phyloP scores from a whole-genome alignment of 164 flowering plant genomes.

The Buxus sempervirens region DNA sequence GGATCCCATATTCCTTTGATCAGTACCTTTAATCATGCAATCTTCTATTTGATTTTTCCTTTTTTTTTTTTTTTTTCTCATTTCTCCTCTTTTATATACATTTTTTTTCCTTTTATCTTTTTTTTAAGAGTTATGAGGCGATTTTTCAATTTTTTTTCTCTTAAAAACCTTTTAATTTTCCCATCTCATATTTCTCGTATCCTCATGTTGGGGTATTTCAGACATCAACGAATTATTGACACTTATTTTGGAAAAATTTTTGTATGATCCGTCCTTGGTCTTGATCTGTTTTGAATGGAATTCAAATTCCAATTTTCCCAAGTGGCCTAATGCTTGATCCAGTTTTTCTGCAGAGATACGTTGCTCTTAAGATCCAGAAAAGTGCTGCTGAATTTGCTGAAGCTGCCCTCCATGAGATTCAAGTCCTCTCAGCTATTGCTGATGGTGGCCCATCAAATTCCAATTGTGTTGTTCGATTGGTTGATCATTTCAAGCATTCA shows the following conservation, averaged over 20 bases:
- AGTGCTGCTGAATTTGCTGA: slow-evolving; percentile 86
- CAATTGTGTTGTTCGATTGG: slow-evolving; percentile 54
- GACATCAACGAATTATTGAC: no score
- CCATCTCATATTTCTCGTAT: no score
- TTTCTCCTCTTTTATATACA: background rate
- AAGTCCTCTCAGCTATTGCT: slow-evolving; percentile 67
- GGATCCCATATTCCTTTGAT: background rate
- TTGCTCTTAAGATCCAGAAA: slow-evolving; percentile 90
- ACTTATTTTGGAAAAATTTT: no score
- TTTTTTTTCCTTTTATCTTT: background rate
- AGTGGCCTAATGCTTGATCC: background rate
- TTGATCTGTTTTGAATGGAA: no score
- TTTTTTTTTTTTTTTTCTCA: background rate
- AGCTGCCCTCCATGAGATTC: slow-evolving; percentile 90
- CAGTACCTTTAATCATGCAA: no score
- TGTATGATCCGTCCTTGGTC: no score
- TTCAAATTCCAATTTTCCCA: background rate
- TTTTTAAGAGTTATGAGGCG: no score
- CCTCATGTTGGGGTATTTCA: no score
- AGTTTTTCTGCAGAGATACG: slow-evolving; percentile 51
- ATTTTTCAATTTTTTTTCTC: no score
- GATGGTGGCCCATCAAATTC: slow-evolving; percentile 64
- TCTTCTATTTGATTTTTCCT: background rate
- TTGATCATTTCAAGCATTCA: slow-evolving; percentile 84
- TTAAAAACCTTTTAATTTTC: no score